phyloP scores from a whole-genome alignment of 345 rosid species.

The Isatis tinctoria region DNA sequence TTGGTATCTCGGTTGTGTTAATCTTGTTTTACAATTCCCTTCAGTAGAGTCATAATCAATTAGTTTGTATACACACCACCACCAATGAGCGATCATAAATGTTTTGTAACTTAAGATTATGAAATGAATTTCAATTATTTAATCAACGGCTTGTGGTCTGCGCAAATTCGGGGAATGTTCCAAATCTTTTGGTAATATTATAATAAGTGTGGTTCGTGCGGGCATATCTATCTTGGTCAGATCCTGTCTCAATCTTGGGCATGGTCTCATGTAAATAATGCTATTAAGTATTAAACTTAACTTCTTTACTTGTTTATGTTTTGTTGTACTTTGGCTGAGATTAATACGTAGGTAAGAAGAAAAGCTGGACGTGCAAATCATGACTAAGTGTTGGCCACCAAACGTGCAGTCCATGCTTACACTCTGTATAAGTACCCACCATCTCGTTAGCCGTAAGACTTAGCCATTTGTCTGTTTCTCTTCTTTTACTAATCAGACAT shows the following conservation, averaged over 20 bases:
- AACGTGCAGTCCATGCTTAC: slow-evolving; percentile 32
- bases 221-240: slow-evolving; percentile 10
- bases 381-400: slow-evolving; percentile 22
- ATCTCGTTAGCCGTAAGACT: slow-evolving; percentile 9
- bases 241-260: slow-evolving; percentile 30
- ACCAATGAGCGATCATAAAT: slow-evolving; percentile 23
- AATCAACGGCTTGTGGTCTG: slow-evolving; percentile 17
- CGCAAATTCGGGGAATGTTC: slow-evolving; percentile 19
- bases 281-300: background rate
- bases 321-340: slow-evolving; percentile 28
- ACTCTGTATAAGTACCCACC: slow-evolving; percentile 21
- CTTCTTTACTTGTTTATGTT: background rate
- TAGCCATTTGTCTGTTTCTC: slow-evolving; percentile 13
- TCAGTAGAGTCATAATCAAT: too few relatives aligned
- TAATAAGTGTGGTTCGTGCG: slow-evolving; percentile 20
- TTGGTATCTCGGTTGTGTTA: too few relatives aligned
- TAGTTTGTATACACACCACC: background rate
- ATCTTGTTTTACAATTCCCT: too few relatives aligned
- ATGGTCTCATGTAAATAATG: slow-evolving; percentile 28
- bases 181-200: slow-evolving; percentile 12
- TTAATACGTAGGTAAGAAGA: slow-evolving; percentile 23
- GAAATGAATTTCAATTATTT: slow-evolving; percentile 6
- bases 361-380: slow-evolving; percentile 32
- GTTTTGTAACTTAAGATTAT: slow-evolving; percentile 22
- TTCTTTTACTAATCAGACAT: background rate